Base-by-base conservation (phyloP, 2,329 filamentous ascomycete genomes). In the Lasiodiplodia citricola region DNA sequence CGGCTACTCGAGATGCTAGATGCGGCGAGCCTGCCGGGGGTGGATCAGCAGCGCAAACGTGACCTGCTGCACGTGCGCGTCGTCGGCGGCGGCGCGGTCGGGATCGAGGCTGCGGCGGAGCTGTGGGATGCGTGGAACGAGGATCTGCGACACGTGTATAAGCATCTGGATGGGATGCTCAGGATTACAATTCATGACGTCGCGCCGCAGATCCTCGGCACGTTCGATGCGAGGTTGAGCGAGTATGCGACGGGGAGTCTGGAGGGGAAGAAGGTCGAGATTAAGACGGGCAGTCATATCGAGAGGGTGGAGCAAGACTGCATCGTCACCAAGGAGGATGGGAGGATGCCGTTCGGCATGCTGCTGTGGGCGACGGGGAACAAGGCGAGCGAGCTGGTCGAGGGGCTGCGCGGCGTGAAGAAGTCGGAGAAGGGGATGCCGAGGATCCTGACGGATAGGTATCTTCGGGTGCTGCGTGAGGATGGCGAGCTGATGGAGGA, bases 171-270 rank as follows among this genome's bases (percentile, higher is more conserved):
- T 31, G 78, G 76, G 2, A 78, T 80, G 52, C 55, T 83, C 13
- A 74, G 71, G 2, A 81, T 84, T 37, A 78, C 78, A n/a, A 80
- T 84, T 44, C 81, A 84, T 67, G 82, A 84, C 70, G 80, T 83
- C 1, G 82, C 82, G 11, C 76, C 80, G 4, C 71, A 76, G 18
- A 80, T 84, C 16, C 72, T 84, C 51, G 76, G 76, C 5, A 79
- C 77, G 0, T 84, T 83, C 56, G 83, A 84, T 62, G 71, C 76
- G 10, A 77, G 77, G 7, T 71, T 84, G 25, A 76, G 79, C 50
- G 78, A 83, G 41, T 83, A 84, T 68, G 82, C 82, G 2, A 75
- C 78, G 56, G 67, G 77, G 44, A 80, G 77, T 16, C 71, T 84
- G 51, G 64, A 76, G 23, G 74, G 75, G 28, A 76, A 80, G 47